phyloP scores from a whole-genome alignment of 108 stramenopile species.

The Chaetoceros tenuissimus region DNA sequence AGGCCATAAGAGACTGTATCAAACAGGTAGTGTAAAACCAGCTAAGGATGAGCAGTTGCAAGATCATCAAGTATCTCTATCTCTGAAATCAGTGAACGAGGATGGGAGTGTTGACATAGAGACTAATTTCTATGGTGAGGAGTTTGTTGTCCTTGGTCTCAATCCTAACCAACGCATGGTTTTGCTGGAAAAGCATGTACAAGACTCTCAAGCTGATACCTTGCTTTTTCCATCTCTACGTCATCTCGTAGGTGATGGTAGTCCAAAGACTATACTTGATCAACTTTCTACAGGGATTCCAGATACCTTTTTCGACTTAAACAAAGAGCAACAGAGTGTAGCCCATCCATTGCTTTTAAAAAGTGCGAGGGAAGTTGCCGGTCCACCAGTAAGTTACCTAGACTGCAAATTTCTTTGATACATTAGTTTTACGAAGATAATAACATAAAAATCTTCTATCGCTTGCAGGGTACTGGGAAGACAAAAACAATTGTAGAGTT shows the following conservation, averaged over 20 bases:
- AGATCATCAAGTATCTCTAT: conserved; percentile 11
- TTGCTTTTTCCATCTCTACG: conserved; percentile 26
- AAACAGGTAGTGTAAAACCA: conserved; percentile 14
- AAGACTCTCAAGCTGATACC: not conserved
- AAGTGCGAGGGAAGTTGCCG: conserved; percentile 46
- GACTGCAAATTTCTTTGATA: not conserved
- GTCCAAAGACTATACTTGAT: conserved; percentile 13
- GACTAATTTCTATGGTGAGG: not conserved
- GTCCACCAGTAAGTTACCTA: conserved; percentile 30
- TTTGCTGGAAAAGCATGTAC: conserved; percentile 23
- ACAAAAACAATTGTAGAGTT: conserved; percentile 42
- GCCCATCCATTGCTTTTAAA: conserved; percentile 30
- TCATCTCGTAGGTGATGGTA: conserved; percentile 25
- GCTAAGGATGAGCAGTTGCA: conserved; percentile 6
- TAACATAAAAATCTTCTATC: not conserved
- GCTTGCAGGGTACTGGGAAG: conserved; percentile 29
- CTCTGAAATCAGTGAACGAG: not conserved
- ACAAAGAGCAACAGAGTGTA: conserved; percentile 29
- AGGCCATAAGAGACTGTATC: conserved; percentile 19
- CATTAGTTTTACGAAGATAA: not conserved
- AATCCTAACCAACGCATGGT: conserved; percentile 32
- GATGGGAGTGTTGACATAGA: conserved; percentile 9
- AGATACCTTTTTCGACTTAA: conserved; percentile 15
- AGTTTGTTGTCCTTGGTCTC: conserved; percentile 17
- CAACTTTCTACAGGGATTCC: conserved; percentile 14